Evolutionary conservation across 495 filamentous ascomycete species (phyloP), one percentile per base, ranked within the genome.

Genomic region (Choiromyces venosus): DNA sequence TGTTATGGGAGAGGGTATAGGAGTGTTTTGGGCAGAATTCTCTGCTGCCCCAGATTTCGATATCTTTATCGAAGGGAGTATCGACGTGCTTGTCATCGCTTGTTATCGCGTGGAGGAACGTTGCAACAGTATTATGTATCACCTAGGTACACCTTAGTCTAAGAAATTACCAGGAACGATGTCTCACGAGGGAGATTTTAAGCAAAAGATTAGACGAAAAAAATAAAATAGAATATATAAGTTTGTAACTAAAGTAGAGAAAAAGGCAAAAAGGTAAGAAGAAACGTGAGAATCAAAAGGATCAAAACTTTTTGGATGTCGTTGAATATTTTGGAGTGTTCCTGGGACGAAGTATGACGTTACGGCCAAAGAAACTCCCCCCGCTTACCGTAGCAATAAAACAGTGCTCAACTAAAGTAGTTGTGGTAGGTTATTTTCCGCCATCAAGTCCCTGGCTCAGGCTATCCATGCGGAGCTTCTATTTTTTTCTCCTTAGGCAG

Each of bases 61-160:
- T 76, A 77, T 65, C 66, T 67, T 72, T 39, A 76, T 71, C 39
- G 74, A 70, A 65, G 75, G 75, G 70, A 76, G 75, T 67, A 70
- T 73, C 12, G 75, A 76, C 56, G 74, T 72, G 75, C 72, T 66
- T 72, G 70, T 77, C 75, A 77, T 76, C 37, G 74, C 68, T 65
- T 67, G 70, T 71, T 77, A 64, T 56, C 74, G 70, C 67, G 74
- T 72, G 69, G 70, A 66, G 4, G 39, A 38, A 71, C 52, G 73
- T 72, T 72, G 73, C 73, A 75, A 69, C 68, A 77, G 73, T 69
- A 44, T 66, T 72, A 56, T 40, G 37, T 69, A 72, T 67, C 52
- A 44, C 73, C 75, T 39, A 46, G 40, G 19, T n/a, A 61, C 25
- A 69, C 35, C 69, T 66, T 65, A 68, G 67, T 64, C 69, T 40